phyloP scores from a whole-genome alignment of 2,329 filamentous ascomycete species.

The Pseudocercospora musae region DNA sequence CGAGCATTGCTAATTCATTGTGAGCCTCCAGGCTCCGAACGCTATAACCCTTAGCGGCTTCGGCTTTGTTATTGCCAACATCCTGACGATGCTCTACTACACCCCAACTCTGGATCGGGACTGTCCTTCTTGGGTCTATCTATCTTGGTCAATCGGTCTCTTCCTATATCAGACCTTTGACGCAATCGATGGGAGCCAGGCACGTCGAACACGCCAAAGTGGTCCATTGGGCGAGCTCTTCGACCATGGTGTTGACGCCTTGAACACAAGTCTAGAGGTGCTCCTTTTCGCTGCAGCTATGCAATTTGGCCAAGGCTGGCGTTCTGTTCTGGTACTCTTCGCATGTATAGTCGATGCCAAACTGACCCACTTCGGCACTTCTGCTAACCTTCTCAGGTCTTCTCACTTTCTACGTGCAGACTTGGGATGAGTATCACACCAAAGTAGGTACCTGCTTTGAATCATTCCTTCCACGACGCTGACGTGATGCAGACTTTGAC shows the following conservation, averaged over 20 bases:
- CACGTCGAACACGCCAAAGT: constrained; percentile 87
- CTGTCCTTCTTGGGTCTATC: constrained; percentile 93
- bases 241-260: constrained; percentile 93
- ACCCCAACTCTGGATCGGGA: constrained; percentile 91
- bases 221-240: constrained; percentile 94
- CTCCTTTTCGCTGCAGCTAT: constrained; percentile 88
- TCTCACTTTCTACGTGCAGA: constrained; percentile 97
- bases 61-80: constrained; percentile 81
- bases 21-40: constrained; percentile 52
- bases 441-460: constrained; percentile 34
- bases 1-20: background rate
- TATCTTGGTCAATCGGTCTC: constrained; percentile 80
- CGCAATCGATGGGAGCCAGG: constrained; percentile 90
- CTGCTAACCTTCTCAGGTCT: constrained; percentile 41
- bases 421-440: constrained; percentile 99
- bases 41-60: constrained; percentile 87
- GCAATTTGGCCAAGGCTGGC: constrained; percentile 91
- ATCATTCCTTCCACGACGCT: background rate
- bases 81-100: constrained; percentile 92
- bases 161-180: constrained; percentile 99
- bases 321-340: constrained; percentile 78
- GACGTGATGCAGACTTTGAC: constrained; percentile 67
- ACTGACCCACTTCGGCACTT: background rate
- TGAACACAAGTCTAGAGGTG: constrained; percentile 92
- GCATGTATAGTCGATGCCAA: constrained; percentile 66